A percentile compares a stretch with the other conserved stretches of the same genome.
Evolutionary conservation across 192 early-diverging fungal genomes (phyloP).

Genomic region (Umbelopsis ramanniana): DNA sequence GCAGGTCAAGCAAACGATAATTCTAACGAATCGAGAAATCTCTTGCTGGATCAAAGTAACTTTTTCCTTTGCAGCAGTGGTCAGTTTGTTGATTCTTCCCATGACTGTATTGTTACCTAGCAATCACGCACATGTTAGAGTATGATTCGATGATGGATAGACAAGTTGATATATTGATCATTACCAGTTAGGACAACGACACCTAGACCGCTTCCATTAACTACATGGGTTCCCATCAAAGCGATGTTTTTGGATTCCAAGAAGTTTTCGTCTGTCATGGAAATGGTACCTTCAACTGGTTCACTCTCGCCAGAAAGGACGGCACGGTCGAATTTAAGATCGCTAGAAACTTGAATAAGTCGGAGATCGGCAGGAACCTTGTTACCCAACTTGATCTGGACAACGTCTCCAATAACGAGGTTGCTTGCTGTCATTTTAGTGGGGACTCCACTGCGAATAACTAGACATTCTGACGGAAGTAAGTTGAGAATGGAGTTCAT

Average conservation of each 20-base stretch:
- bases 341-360: slow-evolving; percentile 63
- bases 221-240: slow-evolving; percentile 67
- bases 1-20: slow-evolving; percentile 59
- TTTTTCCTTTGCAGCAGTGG: slow-evolving; percentile 44
- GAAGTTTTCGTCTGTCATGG: slow-evolving; percentile 69
- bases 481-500: slow-evolving; percentile 75
- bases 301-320: slow-evolving; percentile 76
- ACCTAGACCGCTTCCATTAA: slow-evolving; percentile 70
- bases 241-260: slow-evolving; percentile 84
- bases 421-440: slow-evolving; percentile 53
- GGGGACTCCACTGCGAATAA: slow-evolving; percentile 68
- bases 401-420: slow-evolving; percentile 79
- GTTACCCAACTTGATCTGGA: slow-evolving; percentile 66
- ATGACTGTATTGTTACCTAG: slow-evolving; percentile 66
- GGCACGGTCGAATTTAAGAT: slow-evolving; percentile 74
- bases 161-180: not conserved
- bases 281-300: slow-evolving; percentile 58
- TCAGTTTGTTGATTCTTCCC: slow-evolving; percentile 71
- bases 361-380: slow-evolving; percentile 82
- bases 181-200: slow-evolving; percentile 78
- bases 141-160: not conserved
- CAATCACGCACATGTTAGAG: no score
- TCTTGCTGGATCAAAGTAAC: slow-evolving; percentile 63
- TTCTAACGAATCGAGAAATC: slow-evolving; percentile 65
- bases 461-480: slow-evolving; percentile 62